phyloP scores from a whole-genome alignment of 2,329 filamentous ascomycete genomes.

The Aureobasidium melanogenum region DNA sequence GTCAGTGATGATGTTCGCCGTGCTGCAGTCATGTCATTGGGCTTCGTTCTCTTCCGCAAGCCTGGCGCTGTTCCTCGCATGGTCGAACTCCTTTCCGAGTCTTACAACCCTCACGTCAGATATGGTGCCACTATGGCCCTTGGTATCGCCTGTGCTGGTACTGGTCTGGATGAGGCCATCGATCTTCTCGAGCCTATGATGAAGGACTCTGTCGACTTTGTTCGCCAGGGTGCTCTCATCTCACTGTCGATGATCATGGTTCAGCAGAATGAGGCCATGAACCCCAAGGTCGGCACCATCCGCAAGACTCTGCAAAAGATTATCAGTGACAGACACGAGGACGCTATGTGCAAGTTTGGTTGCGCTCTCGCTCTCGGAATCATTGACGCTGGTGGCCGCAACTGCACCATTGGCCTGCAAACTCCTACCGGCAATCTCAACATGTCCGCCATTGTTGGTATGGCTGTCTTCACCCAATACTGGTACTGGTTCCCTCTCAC shows the following conservation, averaged over 20 bases:
- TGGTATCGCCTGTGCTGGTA: conserved; percentile 95
- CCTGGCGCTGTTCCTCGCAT: conserved; percentile 94
- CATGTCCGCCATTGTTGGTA: conserved; percentile 95
- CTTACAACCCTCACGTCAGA: conserved; percentile 96
- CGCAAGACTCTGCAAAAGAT: conserved; percentile 93
- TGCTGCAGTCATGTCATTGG: conserved; percentile 93
- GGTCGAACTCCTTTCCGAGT: conserved; percentile 96
- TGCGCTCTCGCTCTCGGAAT: conserved; percentile 90
- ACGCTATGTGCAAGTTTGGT: conserved; percentile 99
- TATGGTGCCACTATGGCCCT: conserved; percentile 98
- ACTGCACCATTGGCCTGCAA: conserved; percentile 96
- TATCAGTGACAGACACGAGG: conserved; percentile 87
- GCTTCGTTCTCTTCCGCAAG: conserved; percentile 97
- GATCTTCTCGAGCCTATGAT: conserved; percentile 98
- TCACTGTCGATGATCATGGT: conserved; percentile 96
- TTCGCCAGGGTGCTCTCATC: conserved; percentile 91
- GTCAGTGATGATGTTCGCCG: conserved; percentile 95
- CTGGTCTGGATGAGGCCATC: conserved; percentile 89
- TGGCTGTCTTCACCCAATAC: conserved; percentile 97
- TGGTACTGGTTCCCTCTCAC: conserved; percentile 99
- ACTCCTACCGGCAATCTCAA: conserved; percentile 98
- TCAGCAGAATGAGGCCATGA: conserved; percentile 99
- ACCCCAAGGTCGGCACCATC: conserved; percentile 85
- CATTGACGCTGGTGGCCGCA: conserved; percentile 93
- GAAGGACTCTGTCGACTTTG: conserved; percentile 97